A percentile compares a stretch with the other conserved stretches of the same genome.
phyloP scores from a whole-genome alignment of 1,139 yeast genomes.

The Magnusiomyces tetraspermus region DNA sequence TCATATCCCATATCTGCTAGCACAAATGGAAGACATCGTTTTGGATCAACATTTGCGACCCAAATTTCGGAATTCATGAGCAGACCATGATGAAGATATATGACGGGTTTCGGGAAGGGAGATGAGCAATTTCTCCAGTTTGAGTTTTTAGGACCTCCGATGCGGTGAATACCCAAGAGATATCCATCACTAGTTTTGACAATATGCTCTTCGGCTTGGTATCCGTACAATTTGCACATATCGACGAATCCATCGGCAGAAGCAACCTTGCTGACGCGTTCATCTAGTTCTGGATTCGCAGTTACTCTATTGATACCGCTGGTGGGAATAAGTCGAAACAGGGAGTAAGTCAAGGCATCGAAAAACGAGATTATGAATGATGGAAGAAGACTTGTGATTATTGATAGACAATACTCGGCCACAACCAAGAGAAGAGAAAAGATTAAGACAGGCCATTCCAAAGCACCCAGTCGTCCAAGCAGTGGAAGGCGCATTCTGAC shows the following conservation, averaged over 20 bases:
- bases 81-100: slow-evolving; percentile 83
- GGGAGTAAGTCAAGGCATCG: slow-evolving; percentile 18
- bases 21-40: slow-evolving; percentile 62
- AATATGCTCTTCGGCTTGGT: slow-evolving; percentile 61
- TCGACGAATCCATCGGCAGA: slow-evolving; percentile 46
- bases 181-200: slow-evolving; percentile 52
- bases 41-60: slow-evolving; percentile 53
- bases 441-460: slow-evolving; percentile 28
- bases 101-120: slow-evolving; percentile 36
- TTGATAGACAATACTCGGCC: slow-evolving; percentile 27
- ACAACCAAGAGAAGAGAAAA: slow-evolving; percentile 29
- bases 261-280: slow-evolving; percentile 21
- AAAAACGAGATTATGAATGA: slow-evolving; percentile 24
- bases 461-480: slow-evolving; percentile 24
- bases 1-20: slow-evolving; percentile 76
- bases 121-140: slow-evolving; percentile 29
- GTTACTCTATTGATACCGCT: slow-evolving; percentile 14
- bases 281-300: slow-evolving; percentile 20
- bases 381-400: slow-evolving; percentile 30
- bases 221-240: slow-evolving; percentile 54
- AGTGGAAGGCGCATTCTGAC: slow-evolving; percentile 24
- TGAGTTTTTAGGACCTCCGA: slow-evolving; percentile 37
- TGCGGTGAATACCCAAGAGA: slow-evolving; percentile 45
- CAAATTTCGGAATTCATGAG: slow-evolving; percentile 87
- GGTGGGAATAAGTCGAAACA: slow-evolving; percentile 18